These are phyloP conservation scores for Phaffomyces antillensis DNA, from an alignment of 805 yeast genomes.

Conservation along the genomic window DNA sequence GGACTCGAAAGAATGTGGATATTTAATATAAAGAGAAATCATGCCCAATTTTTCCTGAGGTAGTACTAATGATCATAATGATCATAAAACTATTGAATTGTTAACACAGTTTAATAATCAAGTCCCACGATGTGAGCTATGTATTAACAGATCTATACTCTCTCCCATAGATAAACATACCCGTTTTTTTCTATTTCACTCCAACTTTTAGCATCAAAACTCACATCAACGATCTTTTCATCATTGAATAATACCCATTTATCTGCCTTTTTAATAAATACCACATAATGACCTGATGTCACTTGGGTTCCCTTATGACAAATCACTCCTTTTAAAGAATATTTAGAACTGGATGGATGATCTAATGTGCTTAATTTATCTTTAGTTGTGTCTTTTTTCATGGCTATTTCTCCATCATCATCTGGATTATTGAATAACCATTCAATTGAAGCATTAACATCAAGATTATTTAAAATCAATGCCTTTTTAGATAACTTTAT, in stretches of 20 bases:
- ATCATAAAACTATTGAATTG: too few relatives aligned
- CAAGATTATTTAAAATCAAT: constrained; percentile 46
- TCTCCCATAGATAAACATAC: constrained; percentile 35
- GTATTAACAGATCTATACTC: not conserved
- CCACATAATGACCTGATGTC: constrained; percentile 88
- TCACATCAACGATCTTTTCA: constrained; percentile 69
- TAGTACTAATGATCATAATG: too few relatives aligned
- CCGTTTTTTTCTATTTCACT: constrained; percentile 35
- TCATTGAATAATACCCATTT: constrained; percentile 78
- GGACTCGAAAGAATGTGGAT: too few relatives aligned
- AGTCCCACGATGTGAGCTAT: too few relatives aligned
- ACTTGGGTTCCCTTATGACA: constrained; percentile 85
- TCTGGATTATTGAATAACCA: constrained; percentile 86
- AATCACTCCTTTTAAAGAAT: constrained; percentile 52
- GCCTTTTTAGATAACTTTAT: constrained; percentile 66
- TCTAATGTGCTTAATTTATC: constrained; percentile 7
- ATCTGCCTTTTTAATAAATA: constrained; percentile 40
- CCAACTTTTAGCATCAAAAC: constrained; percentile 26
- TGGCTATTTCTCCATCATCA: constrained; percentile 55
- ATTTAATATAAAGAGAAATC: too few relatives aligned
- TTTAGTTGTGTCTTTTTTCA: constrained; percentile 2
- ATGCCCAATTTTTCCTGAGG: too few relatives aligned
- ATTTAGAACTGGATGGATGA: constrained; percentile 22
- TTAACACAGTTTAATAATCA: too few relatives aligned
- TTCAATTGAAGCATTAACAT: constrained; percentile 74